Percentiles rank a stretch among this genome's conserved stretches.
Conservation (phyloP, 2,329 filamentous ascomycete species). For the Cercospora sp. region DNA sequence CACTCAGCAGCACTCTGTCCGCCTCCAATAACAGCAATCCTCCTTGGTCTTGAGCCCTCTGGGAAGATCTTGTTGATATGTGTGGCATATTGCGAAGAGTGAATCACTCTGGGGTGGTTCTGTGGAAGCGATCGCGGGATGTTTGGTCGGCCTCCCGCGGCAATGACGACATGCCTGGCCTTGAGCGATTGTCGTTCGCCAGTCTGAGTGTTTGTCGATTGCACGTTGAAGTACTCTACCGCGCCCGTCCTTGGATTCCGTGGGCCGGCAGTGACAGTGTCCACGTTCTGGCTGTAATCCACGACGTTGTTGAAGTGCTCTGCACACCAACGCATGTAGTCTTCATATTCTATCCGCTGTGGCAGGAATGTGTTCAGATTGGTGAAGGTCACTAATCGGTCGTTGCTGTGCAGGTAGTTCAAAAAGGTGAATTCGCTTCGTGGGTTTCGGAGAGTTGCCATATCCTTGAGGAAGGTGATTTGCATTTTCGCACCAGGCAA, state of each 20-base stretch:
- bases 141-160: conserved; percentile 66
- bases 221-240: conserved; percentile 67
- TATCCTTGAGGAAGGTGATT: conserved; percentile 95
- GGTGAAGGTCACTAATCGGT: conserved; percentile 83
- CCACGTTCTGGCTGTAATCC: conserved; percentile 74
- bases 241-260: conserved; percentile 52
- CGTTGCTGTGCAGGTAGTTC: conserved; percentile 84
- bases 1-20: conserved; percentile 96
- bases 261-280: conserved; percentile 64
- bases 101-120: conserved; percentile 72
- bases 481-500: conserved; percentile 94
- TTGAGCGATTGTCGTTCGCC: conserved; percentile 56
- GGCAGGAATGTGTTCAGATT: conserved; percentile 89
- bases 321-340: conserved; percentile 93
- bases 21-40: conserved; percentile 80
- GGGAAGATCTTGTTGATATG: conserved; percentile 61
- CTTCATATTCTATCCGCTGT: conserved; percentile 84
- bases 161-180: conserved; percentile 69
- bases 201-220: conserved; percentile 62
- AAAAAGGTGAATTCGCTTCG: conserved; percentile 91
- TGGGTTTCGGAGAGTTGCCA: conserved; percentile 85
- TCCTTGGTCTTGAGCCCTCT: conserved; percentile 60
- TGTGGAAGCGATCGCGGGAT: conserved; percentile 70
- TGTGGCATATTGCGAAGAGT: conserved; percentile 83
- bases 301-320: conserved; percentile 72